These are phyloP conservation scores for Spergularia bocconei DNA, from an alignment of 148 eudicot genomes.

Conservation along the genomic window DNA sequence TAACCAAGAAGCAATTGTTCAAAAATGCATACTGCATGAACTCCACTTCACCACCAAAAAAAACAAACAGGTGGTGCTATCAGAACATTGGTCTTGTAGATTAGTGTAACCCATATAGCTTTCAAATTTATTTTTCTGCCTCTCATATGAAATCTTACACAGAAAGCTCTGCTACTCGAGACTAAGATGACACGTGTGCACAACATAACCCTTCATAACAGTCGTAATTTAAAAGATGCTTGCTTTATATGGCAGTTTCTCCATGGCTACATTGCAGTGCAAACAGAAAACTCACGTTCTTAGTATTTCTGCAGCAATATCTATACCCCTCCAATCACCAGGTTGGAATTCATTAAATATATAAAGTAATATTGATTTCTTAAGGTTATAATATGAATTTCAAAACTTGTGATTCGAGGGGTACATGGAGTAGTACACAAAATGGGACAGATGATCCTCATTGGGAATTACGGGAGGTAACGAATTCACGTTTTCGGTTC, in stretches of 20 bases:
- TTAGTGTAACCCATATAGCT: not conserved
- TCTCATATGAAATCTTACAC: not conserved
- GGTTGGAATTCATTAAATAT: no score
- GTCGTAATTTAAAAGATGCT: not conserved
- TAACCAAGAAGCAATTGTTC: no score
- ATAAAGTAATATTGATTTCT: no score
- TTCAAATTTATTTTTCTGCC: not conserved
- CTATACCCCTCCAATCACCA: no score
- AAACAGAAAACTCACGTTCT: slow-evolving; percentile 44
- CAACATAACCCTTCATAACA: not conserved
- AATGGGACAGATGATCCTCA: no score
- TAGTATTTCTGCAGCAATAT: slow-evolving; percentile 61
- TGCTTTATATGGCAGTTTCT: not conserved
- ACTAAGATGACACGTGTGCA: not conserved
- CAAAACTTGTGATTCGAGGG: no score
- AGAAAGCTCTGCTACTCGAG: not conserved
- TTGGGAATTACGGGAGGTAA: no score
- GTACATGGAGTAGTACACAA: no score
- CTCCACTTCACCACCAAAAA: no score
- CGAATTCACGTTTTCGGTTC: no score
- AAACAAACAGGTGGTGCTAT: not conserved
- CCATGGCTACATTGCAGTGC: not conserved
- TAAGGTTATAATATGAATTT: no score
- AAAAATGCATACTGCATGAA: no score
- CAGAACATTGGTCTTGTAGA: not conserved